These are phyloP conservation scores for Abrus precatorius DNA, from an alignment of 306 rosid genomes.

Conservation along the genomic window DNA sequence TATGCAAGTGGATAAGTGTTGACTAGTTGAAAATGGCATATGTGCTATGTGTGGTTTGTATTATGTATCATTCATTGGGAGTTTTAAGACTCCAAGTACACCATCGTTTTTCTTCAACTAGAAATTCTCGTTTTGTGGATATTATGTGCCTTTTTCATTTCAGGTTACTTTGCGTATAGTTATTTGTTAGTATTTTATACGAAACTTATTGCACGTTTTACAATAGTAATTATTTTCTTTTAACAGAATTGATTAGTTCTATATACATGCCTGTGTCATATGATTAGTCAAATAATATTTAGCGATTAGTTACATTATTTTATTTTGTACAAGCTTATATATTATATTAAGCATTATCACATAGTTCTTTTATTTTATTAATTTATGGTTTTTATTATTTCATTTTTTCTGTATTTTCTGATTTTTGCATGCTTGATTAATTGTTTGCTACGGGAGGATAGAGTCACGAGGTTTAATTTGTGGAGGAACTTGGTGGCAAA, in stretches of 20 bases:
- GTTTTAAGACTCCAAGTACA: background rate
- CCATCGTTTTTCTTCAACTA: too few species aligned
- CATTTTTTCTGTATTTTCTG: background rate
- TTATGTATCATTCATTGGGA: background rate
- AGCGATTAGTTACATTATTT: background rate
- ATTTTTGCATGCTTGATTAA: background rate
- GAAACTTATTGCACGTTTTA: too few species aligned
- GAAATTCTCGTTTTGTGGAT: too few species aligned
- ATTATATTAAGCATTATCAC: background rate
- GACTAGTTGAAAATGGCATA: background rate
- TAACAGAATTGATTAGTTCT: too few species aligned
- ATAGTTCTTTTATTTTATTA: background rate
- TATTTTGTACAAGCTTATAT: background rate
- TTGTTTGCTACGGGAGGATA: background rate
- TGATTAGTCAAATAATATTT: background rate
- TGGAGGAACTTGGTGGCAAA: background rate
- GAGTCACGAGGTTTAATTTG: background rate
- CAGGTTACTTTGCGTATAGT: too few species aligned
- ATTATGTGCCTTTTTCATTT: too few species aligned
- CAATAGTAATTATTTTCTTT: too few species aligned
- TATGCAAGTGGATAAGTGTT: slow-evolving; percentile 34
- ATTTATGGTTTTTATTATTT: background rate
- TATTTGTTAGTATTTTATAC: too few species aligned
- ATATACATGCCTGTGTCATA: too few species aligned
- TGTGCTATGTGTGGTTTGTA: background rate